phyloP scores from a whole-genome alignment of 805 yeast genomes.

The Ogataea angusta region DNA sequence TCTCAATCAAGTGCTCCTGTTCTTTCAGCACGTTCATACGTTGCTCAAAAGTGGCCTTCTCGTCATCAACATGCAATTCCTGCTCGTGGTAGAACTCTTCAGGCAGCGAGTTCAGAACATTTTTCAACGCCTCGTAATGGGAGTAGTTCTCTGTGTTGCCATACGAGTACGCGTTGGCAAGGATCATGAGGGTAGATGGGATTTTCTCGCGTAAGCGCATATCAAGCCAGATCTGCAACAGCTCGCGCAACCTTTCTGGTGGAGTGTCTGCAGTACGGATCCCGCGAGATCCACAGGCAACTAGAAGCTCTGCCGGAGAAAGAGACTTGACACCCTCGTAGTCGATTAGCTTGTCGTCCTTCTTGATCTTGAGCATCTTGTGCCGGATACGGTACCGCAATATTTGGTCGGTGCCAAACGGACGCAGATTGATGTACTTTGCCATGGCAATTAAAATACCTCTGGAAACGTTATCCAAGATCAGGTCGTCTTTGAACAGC shows the following conservation, averaged over 20 bases:
- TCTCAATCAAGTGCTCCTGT: conserved; percentile 79
- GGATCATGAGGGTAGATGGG: conserved; percentile 82
- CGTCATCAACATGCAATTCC: conserved; percentile 77
- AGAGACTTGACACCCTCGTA: conserved; percentile 88
- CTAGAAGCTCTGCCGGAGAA: conserved; percentile 77
- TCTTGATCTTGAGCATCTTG: conserved; percentile 79
- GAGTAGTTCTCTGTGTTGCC: conserved; percentile 61
- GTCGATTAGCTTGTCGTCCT: conserved; percentile 85
- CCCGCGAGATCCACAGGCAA: conserved; percentile 92
- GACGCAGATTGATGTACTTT: conserved; percentile 82
- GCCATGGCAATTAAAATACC: conserved; percentile 91
- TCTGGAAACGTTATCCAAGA: conserved; percentile 87
- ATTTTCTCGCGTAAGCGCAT: conserved; percentile 81
- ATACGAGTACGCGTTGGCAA: conserved; percentile 85
- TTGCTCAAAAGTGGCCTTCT: conserved; percentile 61
- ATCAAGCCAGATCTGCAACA: conserved; percentile 81
- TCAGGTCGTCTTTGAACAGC: conserved; percentile 88
- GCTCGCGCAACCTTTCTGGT: conserved; percentile 73
- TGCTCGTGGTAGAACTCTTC: conserved; percentile 95
- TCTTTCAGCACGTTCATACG: conserved; percentile 71
- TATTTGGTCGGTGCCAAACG: conserved; percentile 88
- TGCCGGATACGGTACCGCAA: conserved; percentile 90
- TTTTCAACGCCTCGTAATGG: conserved; percentile 77
- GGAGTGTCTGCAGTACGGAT: conserved; percentile 76
- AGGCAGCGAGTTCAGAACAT: conserved; percentile 86